Conservation (phyloP, 2,329 filamentous ascomycete species). For the Gyromitra esculenta region DNA sequence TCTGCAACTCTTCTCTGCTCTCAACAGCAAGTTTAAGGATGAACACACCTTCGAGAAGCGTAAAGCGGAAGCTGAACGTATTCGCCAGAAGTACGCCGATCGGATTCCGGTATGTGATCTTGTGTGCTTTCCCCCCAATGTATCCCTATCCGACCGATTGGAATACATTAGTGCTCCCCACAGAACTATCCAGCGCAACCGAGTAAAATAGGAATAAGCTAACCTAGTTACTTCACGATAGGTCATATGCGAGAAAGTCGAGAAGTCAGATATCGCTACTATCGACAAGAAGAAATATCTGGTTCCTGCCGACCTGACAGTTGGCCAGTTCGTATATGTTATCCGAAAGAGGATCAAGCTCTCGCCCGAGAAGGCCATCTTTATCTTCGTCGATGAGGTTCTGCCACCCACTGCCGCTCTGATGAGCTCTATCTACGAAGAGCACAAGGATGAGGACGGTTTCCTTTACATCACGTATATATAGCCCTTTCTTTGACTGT, state of each 20-base stretch:
- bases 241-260: constrained; percentile 99
- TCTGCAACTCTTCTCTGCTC: constrained; percentile 60
- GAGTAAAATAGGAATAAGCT: constrained; percentile 11
- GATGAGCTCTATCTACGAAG: constrained; percentile 99
- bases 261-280: constrained; percentile 98
- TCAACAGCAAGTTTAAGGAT: constrained; percentile 99
- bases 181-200: neutral
- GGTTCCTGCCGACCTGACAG: constrained; percentile 94
- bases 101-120: constrained; percentile 87
- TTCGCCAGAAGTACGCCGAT: constrained; percentile 98
- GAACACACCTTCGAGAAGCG: constrained; percentile 99
- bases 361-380: constrained; percentile 99
- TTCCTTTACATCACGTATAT: constrained; percentile 92
- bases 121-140: constrained; percentile 31
- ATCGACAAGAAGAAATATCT: constrained; percentile 99
- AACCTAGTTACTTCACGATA: constrained; percentile 60
- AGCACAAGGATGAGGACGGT: constrained; percentile 89
- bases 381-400: constrained; percentile 99
- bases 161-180: neutral
- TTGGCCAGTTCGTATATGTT: constrained; percentile 99
- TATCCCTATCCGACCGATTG: constrained; percentile 19
- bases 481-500: constrained; percentile 10
- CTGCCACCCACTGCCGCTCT: constrained; percentile 94
- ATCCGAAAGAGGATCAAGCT: constrained; percentile 99
- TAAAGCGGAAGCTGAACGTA: constrained; percentile 99